These are phyloP conservation scores for Ulota crispa DNA, from an alignment of 225 moss, liverwort and hornwort genomes.

Conservation along the genomic window DNA sequence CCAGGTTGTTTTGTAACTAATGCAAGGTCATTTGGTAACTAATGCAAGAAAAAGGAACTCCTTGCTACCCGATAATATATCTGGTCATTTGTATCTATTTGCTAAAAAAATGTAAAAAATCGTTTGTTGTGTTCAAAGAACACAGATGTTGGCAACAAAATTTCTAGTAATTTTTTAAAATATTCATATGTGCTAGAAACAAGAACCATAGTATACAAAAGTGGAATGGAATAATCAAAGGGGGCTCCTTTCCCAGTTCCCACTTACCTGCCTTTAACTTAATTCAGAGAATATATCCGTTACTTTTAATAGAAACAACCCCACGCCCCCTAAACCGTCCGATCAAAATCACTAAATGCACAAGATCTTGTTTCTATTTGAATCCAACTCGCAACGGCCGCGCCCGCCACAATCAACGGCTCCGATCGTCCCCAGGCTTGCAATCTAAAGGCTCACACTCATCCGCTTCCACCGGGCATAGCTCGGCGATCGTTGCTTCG, in stretches of 20 bases:
- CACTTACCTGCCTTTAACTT: background rate
- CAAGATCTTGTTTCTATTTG: slow-evolving; percentile 10
- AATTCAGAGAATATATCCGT: slow-evolving; percentile 18
- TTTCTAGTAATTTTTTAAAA: too few relatives aligned
- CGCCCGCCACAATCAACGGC: background rate
- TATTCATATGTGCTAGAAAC: background rate
- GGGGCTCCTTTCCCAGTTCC: background rate
- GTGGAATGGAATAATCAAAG: background rate
- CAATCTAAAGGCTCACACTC: background rate
- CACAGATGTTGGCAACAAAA: too few relatives aligned
- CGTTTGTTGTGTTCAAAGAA: background rate
- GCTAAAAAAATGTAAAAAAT: background rate
- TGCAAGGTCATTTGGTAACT: too few relatives aligned
- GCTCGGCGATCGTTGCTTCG: background rate
- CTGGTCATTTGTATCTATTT: too few relatives aligned
- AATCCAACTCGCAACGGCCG: slow-evolving; percentile 13
- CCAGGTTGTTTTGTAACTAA: too few relatives aligned
- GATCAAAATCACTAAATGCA: background rate
- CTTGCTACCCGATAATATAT: too few relatives aligned
- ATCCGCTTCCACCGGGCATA: background rate
- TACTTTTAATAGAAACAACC: background rate
- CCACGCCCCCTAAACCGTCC: background rate
- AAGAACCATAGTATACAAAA: background rate
- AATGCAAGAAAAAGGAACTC: too few relatives aligned
- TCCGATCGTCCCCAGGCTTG: background rate